A percentile compares a stretch with the other conserved stretches of the same genome.
phyloP scores from a whole-genome alignment of 345 rosid genomes.

The Hibiscus syriacus region DNA sequence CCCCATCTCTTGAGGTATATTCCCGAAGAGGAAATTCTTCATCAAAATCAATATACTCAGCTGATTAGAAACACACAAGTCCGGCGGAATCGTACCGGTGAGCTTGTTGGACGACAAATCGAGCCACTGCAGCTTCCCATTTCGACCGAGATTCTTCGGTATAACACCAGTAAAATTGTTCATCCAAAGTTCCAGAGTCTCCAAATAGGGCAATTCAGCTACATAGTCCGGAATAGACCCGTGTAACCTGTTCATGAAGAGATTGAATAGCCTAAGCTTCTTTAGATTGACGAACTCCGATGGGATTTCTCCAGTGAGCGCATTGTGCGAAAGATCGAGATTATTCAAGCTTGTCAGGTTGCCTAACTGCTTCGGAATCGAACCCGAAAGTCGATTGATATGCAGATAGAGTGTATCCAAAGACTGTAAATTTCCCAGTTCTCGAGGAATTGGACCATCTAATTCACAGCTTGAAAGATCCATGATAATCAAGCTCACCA shows the following conservation, averaged over 20 bases:
- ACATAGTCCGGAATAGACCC: conserved; percentile 54
- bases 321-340: too few relatives aligned
- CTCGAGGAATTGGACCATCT: conserved; percentile 43
- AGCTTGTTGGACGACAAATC: conserved; percentile 58
- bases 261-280: too few relatives aligned
- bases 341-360: too few relatives aligned
- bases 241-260: conserved; percentile 60
- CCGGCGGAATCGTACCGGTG: conserved; percentile 50
- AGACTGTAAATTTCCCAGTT: conserved; percentile 39
- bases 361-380: too few relatives aligned
- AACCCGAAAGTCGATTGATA: conserved; percentile 31
- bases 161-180: conserved; percentile 66
- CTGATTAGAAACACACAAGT: conserved; percentile 37
- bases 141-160: conserved; percentile 47
- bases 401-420: conserved; percentile 53
- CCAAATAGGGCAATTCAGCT: conserved; percentile 40
- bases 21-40: conserved; percentile 57
- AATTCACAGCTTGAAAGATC: conserved; percentile 55
- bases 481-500: conserved; percentile 42
- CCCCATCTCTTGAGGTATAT: conserved; percentile 50
- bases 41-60: conserved; percentile 39
- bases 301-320: too few relatives aligned
- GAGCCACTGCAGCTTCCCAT: conserved; percentile 42
- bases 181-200: conserved; percentile 47
- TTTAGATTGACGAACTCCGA: too few relatives aligned